These are phyloP conservation scores for Iris pallida DNA, from an alignment of 116 monocot genomes.

Conservation along the genomic window DNA sequence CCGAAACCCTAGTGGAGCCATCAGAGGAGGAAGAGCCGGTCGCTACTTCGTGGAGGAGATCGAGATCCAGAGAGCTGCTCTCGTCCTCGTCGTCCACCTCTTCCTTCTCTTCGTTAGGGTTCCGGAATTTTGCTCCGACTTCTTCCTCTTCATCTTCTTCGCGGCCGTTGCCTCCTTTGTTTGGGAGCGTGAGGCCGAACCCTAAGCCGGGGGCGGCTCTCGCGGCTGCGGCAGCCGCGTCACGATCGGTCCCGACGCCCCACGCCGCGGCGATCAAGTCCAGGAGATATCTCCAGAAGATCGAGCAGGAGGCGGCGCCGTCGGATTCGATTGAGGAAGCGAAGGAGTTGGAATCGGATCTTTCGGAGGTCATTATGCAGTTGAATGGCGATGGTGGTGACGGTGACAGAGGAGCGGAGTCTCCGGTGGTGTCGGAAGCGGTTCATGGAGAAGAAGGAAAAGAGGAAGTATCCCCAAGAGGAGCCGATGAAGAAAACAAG, in stretches of 20 bases:
- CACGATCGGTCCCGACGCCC: conserved; percentile 60
- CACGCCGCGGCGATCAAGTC: conserved; percentile 78
- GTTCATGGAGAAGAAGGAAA: not conserved
- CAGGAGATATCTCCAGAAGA: conserved; percentile 31
- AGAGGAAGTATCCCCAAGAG: conserved; percentile 5
- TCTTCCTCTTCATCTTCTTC: conserved; percentile 8
- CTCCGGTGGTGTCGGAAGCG: conserved; percentile 1
- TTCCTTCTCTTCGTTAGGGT: conserved; percentile 36
- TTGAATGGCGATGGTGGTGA: not conserved
- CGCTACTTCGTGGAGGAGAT: conserved; percentile 16
- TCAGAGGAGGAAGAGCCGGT: not conserved
- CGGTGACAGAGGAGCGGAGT: not conserved
- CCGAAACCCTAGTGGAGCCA: conserved; percentile 26
- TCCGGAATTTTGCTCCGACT: conserved; percentile 19
- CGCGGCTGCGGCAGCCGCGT: conserved; percentile 86
- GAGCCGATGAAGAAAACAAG: not conserved
- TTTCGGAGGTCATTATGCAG: conserved; percentile 3
- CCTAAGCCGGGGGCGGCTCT: conserved; percentile 89
- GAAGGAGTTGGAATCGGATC: conserved; percentile 13
- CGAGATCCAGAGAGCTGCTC: conserved; percentile 20
- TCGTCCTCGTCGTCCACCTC: conserved; percentile 21
- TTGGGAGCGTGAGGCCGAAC: conserved; percentile 51
- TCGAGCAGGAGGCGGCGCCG: conserved; percentile 2
- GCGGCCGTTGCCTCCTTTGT: conserved; percentile 40
- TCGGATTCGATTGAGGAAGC: conserved; percentile 7